phyloP scores from a whole-genome alignment of 2,329 filamentous ascomycete species.

The Scedosporium boydii region DNA sequence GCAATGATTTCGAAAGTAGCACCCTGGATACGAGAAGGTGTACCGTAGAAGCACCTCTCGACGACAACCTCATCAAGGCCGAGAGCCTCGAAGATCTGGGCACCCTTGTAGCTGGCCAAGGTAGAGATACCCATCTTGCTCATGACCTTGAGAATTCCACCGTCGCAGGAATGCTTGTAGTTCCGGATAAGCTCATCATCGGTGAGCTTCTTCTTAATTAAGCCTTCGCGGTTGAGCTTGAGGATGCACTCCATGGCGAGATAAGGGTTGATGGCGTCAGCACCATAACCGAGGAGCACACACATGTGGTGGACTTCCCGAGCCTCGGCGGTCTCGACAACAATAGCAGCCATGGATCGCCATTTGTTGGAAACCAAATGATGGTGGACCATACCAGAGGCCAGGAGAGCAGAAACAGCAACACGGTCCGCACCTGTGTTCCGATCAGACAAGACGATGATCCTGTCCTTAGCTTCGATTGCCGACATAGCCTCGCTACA shows the following conservation, averaged over 20 bases:
- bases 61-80: conserved; percentile 88
- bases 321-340: conserved; percentile 89
- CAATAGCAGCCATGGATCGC: conserved; percentile 77
- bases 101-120: conserved; percentile 91
- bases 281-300: conserved; percentile 92
- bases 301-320: conserved; percentile 98
- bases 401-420: conserved; percentile 75
- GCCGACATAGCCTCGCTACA: conserved; percentile 77
- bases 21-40: conserved; percentile 87
- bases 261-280: conserved; percentile 90
- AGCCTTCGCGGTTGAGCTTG: conserved; percentile 87
- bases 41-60: conserved; percentile 89
- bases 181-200: conserved; percentile 82
- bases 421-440: conserved; percentile 75
- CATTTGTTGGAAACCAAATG: conserved; percentile 93
- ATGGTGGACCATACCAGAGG: conserved; percentile 90
- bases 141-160: conserved; percentile 97
- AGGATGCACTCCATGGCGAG: conserved; percentile 93
- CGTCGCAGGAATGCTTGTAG: conserved; percentile 94
- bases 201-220: conserved; percentile 82
- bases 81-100: conserved; percentile 94
- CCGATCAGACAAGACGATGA: conserved; percentile 84
- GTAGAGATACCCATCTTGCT: conserved; percentile 99
- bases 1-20: conserved; percentile 90
- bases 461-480: conserved; percentile 72